These are phyloP conservation scores for Melaleuca quinquenervia DNA, from an alignment of 345 rosid species.

Conservation along the genomic window DNA sequence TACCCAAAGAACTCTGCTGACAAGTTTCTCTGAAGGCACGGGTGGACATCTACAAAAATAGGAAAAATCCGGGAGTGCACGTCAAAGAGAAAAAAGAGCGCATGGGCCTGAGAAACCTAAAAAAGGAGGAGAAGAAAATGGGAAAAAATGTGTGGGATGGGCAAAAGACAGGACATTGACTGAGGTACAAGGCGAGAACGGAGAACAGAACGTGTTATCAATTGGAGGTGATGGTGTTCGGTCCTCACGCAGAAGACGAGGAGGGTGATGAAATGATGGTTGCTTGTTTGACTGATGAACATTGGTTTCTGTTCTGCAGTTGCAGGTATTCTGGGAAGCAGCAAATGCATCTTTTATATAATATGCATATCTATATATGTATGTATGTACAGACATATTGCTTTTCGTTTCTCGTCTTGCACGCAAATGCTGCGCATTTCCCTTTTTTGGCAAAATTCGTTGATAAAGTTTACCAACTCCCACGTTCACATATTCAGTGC, in stretches of 20 bases:
- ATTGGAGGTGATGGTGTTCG: background rate
- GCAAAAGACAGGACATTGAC: background rate
- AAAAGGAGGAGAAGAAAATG: too few relatives aligned
- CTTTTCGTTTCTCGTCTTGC: background rate
- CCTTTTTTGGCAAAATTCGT: background rate
- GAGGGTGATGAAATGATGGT: background rate
- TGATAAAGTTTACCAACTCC: background rate
- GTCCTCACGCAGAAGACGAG: background rate
- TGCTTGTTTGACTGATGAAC: background rate
- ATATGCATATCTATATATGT: background rate
- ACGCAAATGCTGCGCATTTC: background rate
- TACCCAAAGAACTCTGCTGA: background rate
- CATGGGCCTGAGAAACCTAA: background rate
- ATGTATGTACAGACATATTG: background rate
- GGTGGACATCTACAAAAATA: background rate
- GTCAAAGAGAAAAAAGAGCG: background rate
- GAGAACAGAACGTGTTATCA: background rate
- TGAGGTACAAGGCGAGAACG: background rate
- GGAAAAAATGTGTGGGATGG: background rate
- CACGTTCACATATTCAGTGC: background rate
- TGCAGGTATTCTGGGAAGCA: constrained; percentile 14
- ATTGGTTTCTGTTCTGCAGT: background rate
- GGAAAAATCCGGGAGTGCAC: background rate
- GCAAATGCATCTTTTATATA: background rate
- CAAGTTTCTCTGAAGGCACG: background rate